Base-by-base conservation (phyloP, 768 basidiomycete genomes). In the Hericium alpestre region DNA sequence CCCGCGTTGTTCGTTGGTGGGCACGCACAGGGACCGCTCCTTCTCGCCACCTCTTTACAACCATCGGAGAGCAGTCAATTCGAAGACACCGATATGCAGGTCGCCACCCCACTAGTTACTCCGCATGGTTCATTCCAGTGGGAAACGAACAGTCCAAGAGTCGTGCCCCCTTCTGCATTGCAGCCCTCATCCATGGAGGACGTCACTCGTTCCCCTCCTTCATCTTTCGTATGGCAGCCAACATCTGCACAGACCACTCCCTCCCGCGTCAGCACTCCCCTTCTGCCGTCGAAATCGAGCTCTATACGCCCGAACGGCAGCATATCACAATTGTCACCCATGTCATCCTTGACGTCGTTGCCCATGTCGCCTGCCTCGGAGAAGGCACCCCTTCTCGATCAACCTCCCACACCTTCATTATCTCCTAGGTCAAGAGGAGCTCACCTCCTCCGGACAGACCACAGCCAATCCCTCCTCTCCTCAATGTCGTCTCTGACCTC, bases 91-190 rank as follows among this genome's bases (percentile, higher is more conserved):
- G 76, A 78, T 18, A 66, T 68, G 7, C 75, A 73, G 54, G 67
- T 82, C 55, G 71, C 74, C 47, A 80, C 83, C 0, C 82, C 84
- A 11, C 55, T 76, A 32, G 71, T 77, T 37, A 80, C 81, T 8
- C 81, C 81, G 3, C 77, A 78, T 54, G 79, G 79, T 38, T 80
- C 80, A n/a, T 64, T 76, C 13, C 73, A 74, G 55, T 79, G 75
- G 74, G 67, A 66, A 32, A 59, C 71, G 27, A 56, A 63, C 20
- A 66, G 72, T 58, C 65, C 64, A 10, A 71, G 67, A 59, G 64
- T 66, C 39, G 57, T 71, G 2, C 69, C 76, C 32, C 55, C 68
- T 10, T 74, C 75, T 5, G 73, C 74, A 60, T 62, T 73, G 22
- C 72, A 76, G 55, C 61, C 67, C 15, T 62, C 58, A 20, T 10